These are phyloP conservation scores for Pestalotiopsis fici DNA, from an alignment of 2,329 filamentous ascomycete genomes.

Conservation along the genomic window DNA sequence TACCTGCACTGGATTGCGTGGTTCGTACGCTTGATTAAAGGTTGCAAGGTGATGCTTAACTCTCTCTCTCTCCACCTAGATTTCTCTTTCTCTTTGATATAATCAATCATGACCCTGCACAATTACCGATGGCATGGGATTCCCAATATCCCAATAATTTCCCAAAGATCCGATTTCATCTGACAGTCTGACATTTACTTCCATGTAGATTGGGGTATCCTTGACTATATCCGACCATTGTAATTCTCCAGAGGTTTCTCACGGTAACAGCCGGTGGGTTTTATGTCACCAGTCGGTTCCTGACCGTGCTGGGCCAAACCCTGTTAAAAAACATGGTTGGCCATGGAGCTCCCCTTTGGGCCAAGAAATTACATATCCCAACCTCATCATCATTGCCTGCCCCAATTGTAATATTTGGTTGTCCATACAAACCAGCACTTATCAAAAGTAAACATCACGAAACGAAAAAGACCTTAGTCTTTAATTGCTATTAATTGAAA, in stretches of 20 bases:
- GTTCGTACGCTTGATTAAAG: no score
- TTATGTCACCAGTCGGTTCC: neutral
- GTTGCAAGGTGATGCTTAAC: neutral
- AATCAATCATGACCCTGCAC: no score
- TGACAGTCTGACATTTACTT: neutral
- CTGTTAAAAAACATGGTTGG: neutral
- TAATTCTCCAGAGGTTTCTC: neutral
- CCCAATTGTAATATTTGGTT: no score
- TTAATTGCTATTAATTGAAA: neutral
- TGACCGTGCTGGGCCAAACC: neutral
- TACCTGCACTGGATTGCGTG: neutral
- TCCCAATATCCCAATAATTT: no score
- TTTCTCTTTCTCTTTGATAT: no score
- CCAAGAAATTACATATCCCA: neutral
- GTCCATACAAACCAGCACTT: neutral
- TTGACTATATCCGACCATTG: neutral
- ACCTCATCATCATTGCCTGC: neutral
- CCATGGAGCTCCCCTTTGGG: neutral
- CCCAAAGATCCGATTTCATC: neutral
- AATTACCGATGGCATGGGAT: no score
- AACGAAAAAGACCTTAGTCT: neutral
- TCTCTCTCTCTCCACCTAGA: neutral
- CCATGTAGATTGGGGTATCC: neutral
- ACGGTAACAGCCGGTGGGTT: neutral
- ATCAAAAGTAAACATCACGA: neutral